phyloP scores from a whole-genome alignment of 164 flowering plant genomes.

The Hamamelis virginiana region DNA sequence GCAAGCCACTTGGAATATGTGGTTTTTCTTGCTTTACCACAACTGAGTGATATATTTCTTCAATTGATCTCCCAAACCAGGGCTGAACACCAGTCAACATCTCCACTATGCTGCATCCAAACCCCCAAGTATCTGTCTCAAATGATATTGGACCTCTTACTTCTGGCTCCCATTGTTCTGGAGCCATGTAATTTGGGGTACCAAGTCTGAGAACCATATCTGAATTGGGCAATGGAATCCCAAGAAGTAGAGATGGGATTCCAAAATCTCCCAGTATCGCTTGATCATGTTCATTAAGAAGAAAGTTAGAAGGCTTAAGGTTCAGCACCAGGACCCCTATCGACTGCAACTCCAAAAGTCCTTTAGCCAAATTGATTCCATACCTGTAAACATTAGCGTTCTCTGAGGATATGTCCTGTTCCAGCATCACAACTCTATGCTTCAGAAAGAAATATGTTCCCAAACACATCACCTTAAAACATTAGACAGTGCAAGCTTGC shows the following conservation, averaged over 20 bases:
- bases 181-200: conserved; percentile 93
- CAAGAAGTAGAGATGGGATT: conserved; percentile 66
- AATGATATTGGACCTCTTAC: conserved; percentile 82
- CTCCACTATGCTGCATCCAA: conserved; percentile 77
- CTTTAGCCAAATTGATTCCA: conserved; percentile 69
- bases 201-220: conserved; percentile 65
- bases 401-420: background rate
- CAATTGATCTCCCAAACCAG: conserved; percentile 56
- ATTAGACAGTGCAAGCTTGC: conserved; percentile 65
- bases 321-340: conserved; percentile 70
- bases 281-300: conserved; percentile 63
- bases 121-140: conserved; percentile 97
- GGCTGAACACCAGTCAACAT: conserved; percentile 60
- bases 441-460: background rate
- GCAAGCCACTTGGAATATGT: conserved; percentile 50
- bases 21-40: conserved; percentile 54
- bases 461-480: conserved; percentile 62
- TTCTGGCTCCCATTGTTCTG: conserved; percentile 94
- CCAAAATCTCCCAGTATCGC: conserved; percentile 81
- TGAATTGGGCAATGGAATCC: conserved; percentile 52
- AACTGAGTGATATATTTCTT: conserved; percentile 49
- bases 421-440: background rate
- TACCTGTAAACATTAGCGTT: conserved; percentile 51
- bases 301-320: conserved; percentile 77
- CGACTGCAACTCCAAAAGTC: conserved; percentile 64